Conservation (phyloP, 305 asterid genomes). For the Petunia hybrid region DNA sequence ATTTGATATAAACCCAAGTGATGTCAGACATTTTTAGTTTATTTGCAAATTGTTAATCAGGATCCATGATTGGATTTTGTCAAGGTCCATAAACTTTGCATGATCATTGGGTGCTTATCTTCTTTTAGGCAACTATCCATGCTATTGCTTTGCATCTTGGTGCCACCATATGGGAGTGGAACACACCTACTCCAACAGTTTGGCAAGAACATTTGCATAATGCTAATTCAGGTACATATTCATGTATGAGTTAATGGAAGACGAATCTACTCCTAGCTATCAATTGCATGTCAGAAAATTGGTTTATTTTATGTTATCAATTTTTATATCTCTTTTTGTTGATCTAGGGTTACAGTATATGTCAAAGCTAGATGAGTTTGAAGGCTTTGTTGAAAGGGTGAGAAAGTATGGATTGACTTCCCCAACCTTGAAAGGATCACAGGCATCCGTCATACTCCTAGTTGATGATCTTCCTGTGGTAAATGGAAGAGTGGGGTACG, state of each 20-base stretch:
- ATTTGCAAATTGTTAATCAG: constrained; percentile 4
- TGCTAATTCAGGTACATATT: constrained; percentile 65
- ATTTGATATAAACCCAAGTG: constrained; percentile 1
- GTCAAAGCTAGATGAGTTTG: constrained; percentile 95
- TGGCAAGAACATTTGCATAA: constrained; percentile 94
- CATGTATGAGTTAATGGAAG: not conserved
- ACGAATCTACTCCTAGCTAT: not conserved
- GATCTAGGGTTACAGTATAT: constrained; percentile 70
- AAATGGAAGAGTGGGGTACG: constrained; percentile 67
- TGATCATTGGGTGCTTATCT: constrained; percentile 40
- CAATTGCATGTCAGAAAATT: not conserved
- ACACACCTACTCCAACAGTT: constrained; percentile 84
- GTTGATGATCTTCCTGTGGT: constrained; percentile 95
- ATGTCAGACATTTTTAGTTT: not conserved
- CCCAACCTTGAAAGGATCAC: constrained; percentile 56
- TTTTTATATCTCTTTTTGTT: constrained; percentile 28
- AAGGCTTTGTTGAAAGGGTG: constrained; percentile 80
- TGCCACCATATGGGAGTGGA: constrained; percentile 85
- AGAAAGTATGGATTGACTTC: constrained; percentile 82
- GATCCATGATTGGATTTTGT: constrained; percentile 5
- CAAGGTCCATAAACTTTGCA: constrained; percentile 6
- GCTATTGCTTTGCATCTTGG: constrained; percentile 81
- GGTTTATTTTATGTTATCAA: not conserved
- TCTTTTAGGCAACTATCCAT: constrained; percentile 73
- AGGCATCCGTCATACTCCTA: constrained; percentile 62